Percentiles rank a stretch among this genome's conserved stretches.
phyloP scores from a whole-genome alignment of 75 land plant genomes.

The Cupressus sempervirens region DNA sequence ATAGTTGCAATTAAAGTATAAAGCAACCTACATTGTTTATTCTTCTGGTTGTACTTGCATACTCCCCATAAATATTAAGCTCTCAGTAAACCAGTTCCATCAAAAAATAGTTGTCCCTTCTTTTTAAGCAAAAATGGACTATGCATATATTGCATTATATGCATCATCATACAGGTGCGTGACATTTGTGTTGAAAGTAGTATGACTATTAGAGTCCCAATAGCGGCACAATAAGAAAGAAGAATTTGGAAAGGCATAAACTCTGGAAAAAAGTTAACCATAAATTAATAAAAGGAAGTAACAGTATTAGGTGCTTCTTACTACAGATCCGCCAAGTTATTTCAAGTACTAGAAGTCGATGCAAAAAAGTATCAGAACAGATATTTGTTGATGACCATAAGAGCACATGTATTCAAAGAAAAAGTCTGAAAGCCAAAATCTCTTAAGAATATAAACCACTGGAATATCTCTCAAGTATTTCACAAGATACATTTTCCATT shows the following conservation, averaged over 20 bases:
- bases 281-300: not conserved
- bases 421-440: not conserved
- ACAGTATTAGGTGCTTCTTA: not conserved
- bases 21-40: not conserved
- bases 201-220: not conserved
- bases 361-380: not conserved
- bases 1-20: not conserved
- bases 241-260: not conserved
- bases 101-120: too few species aligned
- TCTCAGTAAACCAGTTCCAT: too few species aligned
- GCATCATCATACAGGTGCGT: not conserved
- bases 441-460: not conserved
- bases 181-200: not conserved
- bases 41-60: not conserved
- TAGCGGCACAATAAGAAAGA: not conserved
- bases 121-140: too few species aligned
- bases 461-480: not conserved
- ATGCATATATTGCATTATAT: too few species aligned
- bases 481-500: not conserved
- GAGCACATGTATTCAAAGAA: not conserved
- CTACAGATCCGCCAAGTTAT: not conserved
- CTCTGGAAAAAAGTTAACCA: not conserved
- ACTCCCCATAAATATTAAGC: not conserved
- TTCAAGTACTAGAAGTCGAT: not conserved
- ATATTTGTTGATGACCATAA: not conserved